phyloP scores from a whole-genome alignment of 768 basidiomycete species.

The Boletus pseudo-olivaceus region DNA sequence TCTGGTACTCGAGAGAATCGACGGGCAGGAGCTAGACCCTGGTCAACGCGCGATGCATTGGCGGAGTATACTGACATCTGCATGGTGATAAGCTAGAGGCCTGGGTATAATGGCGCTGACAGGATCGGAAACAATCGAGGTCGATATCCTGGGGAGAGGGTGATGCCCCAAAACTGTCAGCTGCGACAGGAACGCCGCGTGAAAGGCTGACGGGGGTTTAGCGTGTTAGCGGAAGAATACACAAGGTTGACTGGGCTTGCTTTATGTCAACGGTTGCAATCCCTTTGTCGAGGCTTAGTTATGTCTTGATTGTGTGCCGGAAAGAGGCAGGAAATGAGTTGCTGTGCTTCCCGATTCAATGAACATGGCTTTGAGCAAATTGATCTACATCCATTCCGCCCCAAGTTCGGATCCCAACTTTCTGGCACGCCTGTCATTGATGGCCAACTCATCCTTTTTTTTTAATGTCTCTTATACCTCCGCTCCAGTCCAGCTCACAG shows the following conservation, averaged over 20 bases:
- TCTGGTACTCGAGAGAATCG: slow-evolving; percentile 9
- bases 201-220: slow-evolving; percentile 4
- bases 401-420: slow-evolving; percentile 11
- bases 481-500: not conserved
- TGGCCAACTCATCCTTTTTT: not conserved
- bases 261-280: slow-evolving; percentile 28
- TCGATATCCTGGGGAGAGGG: slow-evolving; percentile 6
- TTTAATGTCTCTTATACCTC: slow-evolving; percentile 8
- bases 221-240: slow-evolving; percentile 15
- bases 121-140: not conserved
- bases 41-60: slow-evolving; percentile 5
- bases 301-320: slow-evolving; percentile 3
- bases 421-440: slow-evolving; percentile 13
- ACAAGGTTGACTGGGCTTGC: not conserved
- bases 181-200: slow-evolving; percentile 18
- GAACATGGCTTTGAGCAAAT: not conserved
- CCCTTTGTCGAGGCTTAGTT: slow-evolving; percentile 8
- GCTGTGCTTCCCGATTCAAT: slow-evolving; percentile 10
- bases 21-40: slow-evolving; percentile 15
- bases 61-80: not conserved
- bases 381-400: slow-evolving; percentile 16
- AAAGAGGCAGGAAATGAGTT: not conserved
- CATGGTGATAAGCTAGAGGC: slow-evolving; percentile 9
- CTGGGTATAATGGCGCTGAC: not conserved
- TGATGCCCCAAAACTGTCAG: slow-evolving; percentile 34